A percentile compares a stretch with the other conserved stretches of the same genome.
Evolutionary conservation across 148 eudicot species (phyloP).

Genomic region (Silene latifolia): DNA sequence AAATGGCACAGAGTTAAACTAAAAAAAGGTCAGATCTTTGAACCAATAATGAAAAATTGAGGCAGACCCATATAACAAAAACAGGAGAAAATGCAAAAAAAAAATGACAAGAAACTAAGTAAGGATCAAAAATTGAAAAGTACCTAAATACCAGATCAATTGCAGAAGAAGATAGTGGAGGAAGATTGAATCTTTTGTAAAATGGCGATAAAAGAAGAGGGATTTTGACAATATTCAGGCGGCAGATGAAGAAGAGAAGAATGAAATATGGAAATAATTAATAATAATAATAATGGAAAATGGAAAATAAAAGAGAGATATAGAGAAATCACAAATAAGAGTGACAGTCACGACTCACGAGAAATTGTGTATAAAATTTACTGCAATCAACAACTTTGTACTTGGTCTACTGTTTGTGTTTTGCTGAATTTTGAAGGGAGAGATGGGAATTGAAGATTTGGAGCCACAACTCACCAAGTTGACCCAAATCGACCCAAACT

Average conservation of each 20-base stretch:
- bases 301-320: neutral
- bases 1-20: neutral
- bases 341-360: conserved; percentile 27
- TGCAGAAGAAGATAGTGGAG: neutral
- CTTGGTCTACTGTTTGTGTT: conserved; percentile 1
- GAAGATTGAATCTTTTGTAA: conserved; percentile 16
- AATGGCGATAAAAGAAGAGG: neutral
- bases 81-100: conserved; percentile 4
- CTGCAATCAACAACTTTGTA: neutral
- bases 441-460: too few relatives aligned
- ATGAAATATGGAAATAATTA: neutral
- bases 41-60: neutral
- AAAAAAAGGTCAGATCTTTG: conserved; percentile 29
- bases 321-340: neutral
- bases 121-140: neutral
- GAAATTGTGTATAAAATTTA: conserved; percentile 18
- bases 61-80: neutral
- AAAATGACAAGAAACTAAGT: neutral
- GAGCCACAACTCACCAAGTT: neutral
- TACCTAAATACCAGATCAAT: neutral
- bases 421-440: neutral
- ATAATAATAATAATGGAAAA: neutral
- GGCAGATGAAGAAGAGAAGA: neutral
- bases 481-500: too few relatives aligned
- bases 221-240: conserved; percentile 1